Conservation (phyloP, 1,284 basidiomycete genomes). For the Rhodotorula glutinis region DNA sequence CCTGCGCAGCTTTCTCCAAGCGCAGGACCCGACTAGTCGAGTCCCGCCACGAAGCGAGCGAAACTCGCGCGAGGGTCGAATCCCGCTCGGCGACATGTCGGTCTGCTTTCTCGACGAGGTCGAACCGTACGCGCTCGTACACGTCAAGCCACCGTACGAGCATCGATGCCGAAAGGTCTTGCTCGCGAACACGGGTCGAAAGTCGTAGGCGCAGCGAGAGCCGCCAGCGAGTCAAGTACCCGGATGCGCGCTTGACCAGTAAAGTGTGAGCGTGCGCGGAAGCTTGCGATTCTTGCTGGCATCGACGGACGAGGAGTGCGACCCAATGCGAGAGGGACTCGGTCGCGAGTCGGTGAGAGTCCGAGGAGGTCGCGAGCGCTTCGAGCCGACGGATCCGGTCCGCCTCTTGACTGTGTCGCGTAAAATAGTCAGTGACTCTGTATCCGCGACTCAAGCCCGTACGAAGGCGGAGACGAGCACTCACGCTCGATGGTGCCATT, state of each 20-base stretch:
- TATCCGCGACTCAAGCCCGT: too few species aligned
- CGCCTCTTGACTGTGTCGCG: not conserved
- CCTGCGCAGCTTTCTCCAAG: not conserved
- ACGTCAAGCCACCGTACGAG: constrained; percentile 6
- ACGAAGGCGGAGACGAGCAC: not conserved
- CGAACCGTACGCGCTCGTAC: constrained; percentile 11
- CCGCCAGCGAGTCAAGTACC: not conserved
- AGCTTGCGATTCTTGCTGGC: not conserved
- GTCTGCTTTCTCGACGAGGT: not conserved
- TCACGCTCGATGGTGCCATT: not conserved
- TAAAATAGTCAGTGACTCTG: not conserved
- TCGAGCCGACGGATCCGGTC: constrained; percentile 2
- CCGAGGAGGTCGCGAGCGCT: not conserved
- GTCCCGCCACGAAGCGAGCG: constrained; percentile 8
- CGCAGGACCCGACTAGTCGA: not conserved
- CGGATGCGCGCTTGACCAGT: not conserved
- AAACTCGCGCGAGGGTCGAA: not conserved
- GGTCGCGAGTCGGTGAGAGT: not conserved
- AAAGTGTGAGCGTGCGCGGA: not conserved
- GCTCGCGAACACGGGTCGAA: not conserved
- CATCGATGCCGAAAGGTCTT: not conserved
- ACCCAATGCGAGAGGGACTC: not conserved
- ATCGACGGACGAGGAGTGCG: not conserved
- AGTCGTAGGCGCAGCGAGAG: constrained; percentile 5
- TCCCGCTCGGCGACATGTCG: not conserved